Evolutionary conservation across 495 filamentous ascomycete genomes (phyloP).

Genomic region (Schizothecium vesticola): DNA sequence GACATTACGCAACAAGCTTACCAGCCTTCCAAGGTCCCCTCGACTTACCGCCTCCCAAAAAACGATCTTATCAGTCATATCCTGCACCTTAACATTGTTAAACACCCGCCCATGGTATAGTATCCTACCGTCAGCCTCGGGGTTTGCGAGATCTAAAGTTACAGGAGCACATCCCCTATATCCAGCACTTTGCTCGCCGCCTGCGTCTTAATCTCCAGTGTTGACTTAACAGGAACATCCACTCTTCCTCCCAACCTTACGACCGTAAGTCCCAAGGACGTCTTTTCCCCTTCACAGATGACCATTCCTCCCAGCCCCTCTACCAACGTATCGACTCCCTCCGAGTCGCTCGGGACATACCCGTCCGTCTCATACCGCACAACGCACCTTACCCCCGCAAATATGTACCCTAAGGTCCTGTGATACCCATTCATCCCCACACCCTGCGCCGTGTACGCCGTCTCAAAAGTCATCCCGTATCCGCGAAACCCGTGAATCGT

Average conservation of each 20-base stretch:
- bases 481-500: constrained; percentile 40
- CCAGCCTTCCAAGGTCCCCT: constrained; percentile 29
- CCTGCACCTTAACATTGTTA: constrained; percentile 29
- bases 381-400: constrained; percentile 40
- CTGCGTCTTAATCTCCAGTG: constrained; percentile 49
- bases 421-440: constrained; percentile 43
- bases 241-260: not conserved
- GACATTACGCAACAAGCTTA: constrained; percentile 33
- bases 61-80: constrained; percentile 32
- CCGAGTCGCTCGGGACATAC: constrained; percentile 23
- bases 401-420: constrained; percentile 42
- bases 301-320: not conserved
- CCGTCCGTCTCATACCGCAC: constrained; percentile 47
- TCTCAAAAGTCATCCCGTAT: constrained; percentile 47
- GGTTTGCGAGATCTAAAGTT: constrained; percentile 50
- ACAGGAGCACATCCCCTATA: constrained; percentile 35
- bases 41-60: constrained; percentile 38
- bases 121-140: constrained; percentile 46
- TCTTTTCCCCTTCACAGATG: not conserved
- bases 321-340: not conserved
- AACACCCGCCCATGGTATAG: constrained; percentile 39
- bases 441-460: constrained; percentile 40
- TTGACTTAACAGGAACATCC: constrained; percentile 30
- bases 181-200: constrained; percentile 31
- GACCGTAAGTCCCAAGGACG: constrained; percentile 29